phyloP scores from a whole-genome alignment of 805 yeast species.

The Candida broadrunensis region DNA sequence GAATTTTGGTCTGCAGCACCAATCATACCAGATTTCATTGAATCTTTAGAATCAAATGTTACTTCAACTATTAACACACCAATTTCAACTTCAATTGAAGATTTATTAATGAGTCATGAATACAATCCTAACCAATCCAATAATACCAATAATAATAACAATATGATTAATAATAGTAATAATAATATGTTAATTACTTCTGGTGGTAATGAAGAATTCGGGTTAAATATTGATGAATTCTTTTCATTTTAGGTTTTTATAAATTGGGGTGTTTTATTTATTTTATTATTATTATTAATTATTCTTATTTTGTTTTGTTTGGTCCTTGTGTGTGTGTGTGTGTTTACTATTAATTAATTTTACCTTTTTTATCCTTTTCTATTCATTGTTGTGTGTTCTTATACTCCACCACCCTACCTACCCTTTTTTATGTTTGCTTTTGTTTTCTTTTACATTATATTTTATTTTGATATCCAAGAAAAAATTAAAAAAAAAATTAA shows the following conservation, averaged over 20 bases:
- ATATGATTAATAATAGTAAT: background rate
- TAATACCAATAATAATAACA: background rate
- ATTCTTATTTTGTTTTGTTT: background rate
- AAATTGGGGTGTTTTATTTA: no score
- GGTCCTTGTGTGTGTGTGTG: background rate
- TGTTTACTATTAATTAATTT: no score
- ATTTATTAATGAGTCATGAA: conserved; percentile 2
- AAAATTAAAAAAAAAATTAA: background rate
- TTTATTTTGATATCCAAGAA: background rate
- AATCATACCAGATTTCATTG: conserved; percentile 30
- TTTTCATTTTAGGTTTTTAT: conserved; percentile 26
- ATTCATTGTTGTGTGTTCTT: background rate
- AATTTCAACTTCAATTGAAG: conserved; percentile 3
- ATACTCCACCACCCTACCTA: background rate
- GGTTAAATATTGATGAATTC: conserved; percentile 27
- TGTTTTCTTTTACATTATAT: background rate
- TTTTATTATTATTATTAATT: background rate
- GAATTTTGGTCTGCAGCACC: conserved; percentile 38
- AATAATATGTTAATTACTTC: no score
- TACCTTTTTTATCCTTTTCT: background rate
- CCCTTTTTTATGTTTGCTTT: background rate
- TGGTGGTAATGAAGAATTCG: conserved; percentile 12
- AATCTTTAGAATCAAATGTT: conserved; percentile 7
- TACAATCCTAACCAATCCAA: background rate
- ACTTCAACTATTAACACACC: conserved; percentile 2